Evolutionary conservation across 306 rosid genomes (phyloP), one percentile per base, ranked within the genome.

Genomic region (Corylus avellana): DNA sequence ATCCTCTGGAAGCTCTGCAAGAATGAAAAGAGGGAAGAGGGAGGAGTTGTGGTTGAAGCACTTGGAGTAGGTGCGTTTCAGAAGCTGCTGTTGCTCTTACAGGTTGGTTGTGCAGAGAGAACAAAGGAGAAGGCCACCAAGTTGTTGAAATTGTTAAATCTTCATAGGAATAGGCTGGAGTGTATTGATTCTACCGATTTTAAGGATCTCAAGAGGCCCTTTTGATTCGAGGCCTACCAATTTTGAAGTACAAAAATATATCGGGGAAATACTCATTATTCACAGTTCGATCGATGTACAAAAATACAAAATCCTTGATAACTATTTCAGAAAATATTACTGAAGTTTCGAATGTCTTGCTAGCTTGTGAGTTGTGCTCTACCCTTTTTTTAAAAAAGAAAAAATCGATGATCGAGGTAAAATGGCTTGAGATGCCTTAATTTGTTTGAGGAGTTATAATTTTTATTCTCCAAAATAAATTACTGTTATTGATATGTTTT

Each of bases 31-130:
- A 56, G 49, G 42, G 84, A 76, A 12, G 86, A 71, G 12, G 93
- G 81, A 47, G 84, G 72, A 39, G 58, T 83, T 71, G 44, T 89
- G 67, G 58, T 89, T 63, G 97, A 91, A 83, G 92, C 94, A 8
- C 78, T 90, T 84, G 91, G 85, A 78, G 83, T 87, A 53, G 98
- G 97, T 25, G 91, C 89, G 18, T 91, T 92, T 72, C 92, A 92
- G 82, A 94, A 94, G 83, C 81, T 92, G 1, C 84, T 94, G 85
- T 87, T 94, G 79, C n/a, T 92, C 74, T 79, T 94, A 85, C 98
- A 94, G 78, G 90, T 94, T 18, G 97, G 98, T 2, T 91, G 94
- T 84, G 86, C 61, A 46, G 93, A 86, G 39, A 75, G 83, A 20
- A 76, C 84, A 48, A 94, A 91, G 81, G 97, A 81, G 75, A 94